These are phyloP conservation scores for Aspergillus versicolor DNA, from an alignment of 2,329 filamentous ascomycete species.

Conservation along the genomic window DNA sequence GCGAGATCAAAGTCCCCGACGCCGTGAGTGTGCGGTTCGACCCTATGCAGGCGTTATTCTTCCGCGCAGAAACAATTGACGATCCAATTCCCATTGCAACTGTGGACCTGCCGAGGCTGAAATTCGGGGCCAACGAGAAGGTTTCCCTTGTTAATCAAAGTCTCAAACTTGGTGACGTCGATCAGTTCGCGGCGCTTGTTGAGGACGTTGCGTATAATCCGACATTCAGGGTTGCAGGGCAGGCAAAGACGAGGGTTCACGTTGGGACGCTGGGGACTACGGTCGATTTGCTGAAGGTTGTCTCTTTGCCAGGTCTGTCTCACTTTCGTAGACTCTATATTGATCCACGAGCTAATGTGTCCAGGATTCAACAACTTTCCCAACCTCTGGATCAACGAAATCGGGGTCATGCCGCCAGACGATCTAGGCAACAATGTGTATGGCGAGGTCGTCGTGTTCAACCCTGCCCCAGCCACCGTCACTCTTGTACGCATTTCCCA, in stretches of 20 bases:
- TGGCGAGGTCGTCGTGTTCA: conserved; percentile 1
- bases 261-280: neutral
- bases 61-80: neutral
- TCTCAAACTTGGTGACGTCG: neutral
- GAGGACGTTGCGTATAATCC: conserved; percentile 9
- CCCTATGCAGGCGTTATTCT: conserved; percentile 4
- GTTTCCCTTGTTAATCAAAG: conserved; percentile 1
- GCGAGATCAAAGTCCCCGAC: conserved; percentile 5
- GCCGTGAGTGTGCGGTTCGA: neutral
- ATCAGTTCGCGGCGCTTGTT: conserved; percentile 3
- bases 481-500: conserved; percentile 1
- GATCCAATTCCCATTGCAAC: conserved; percentile 4
- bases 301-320: conserved; percentile 1
- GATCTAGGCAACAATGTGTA: conserved; percentile 5
- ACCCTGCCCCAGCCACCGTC: conserved; percentile 1
- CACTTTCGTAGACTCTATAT: too few species aligned
- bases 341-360: too few species aligned
- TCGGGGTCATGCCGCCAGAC: neutral
- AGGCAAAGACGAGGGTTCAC: neutral
- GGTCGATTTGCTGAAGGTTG: conserved; percentile 6
- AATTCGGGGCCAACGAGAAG: neutral
- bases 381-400: neutral
- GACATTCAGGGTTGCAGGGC: neutral
- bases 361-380: conserved; percentile 10
- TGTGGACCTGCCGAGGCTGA: neutral